Evolutionary conservation across 2,329 filamentous ascomycete species (phyloP).

Genomic region (Xylariaceae sp.): DNA sequence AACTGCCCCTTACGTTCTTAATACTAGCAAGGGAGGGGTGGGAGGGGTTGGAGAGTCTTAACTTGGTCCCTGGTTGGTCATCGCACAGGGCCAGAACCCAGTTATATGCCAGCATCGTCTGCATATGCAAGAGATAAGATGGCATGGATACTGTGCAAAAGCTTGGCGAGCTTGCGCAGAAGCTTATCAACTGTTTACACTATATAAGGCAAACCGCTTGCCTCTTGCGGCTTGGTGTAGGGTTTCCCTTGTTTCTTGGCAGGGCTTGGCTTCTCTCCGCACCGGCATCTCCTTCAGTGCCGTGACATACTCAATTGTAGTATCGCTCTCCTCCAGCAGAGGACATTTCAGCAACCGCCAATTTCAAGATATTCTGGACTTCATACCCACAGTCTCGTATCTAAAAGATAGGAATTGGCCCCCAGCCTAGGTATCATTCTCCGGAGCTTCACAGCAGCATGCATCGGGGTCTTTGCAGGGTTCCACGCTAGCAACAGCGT

Average conservation of each 20-base stretch:
- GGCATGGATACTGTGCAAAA: constrained; percentile 1
- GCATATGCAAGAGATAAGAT: constrained; percentile 21
- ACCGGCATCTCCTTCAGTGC: constrained; percentile 16
- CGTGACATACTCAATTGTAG: constrained; percentile 9
- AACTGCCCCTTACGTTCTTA: constrained; percentile 21
- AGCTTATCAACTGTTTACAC: constrained; percentile 23
- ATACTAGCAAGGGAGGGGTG: not conserved
- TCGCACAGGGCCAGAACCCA: constrained; percentile 3
- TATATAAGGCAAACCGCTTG: constrained; percentile 19
- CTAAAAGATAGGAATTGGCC: not conserved
- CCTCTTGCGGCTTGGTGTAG: constrained; percentile 22
- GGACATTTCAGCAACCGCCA: not conserved
- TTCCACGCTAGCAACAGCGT: not conserved
- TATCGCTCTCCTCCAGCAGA: not conserved
- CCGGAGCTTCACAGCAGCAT: constrained; percentile 10
- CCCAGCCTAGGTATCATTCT: not conserved
- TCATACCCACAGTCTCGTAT: not conserved
- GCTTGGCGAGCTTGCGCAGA: constrained; percentile 22
- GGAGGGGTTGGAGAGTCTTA: not conserved
- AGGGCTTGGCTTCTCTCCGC: constrained; percentile 7
- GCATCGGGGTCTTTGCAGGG: constrained; percentile 13
- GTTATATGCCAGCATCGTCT: constrained; percentile 7
- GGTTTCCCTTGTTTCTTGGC: constrained; percentile 27
- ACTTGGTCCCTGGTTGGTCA: constrained; percentile 4
- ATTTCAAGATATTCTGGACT: not conserved